These are phyloP conservation scores for Wickerhamiella galacta DNA, from an alignment of 805 yeast genomes.

Conservation along the genomic window DNA sequence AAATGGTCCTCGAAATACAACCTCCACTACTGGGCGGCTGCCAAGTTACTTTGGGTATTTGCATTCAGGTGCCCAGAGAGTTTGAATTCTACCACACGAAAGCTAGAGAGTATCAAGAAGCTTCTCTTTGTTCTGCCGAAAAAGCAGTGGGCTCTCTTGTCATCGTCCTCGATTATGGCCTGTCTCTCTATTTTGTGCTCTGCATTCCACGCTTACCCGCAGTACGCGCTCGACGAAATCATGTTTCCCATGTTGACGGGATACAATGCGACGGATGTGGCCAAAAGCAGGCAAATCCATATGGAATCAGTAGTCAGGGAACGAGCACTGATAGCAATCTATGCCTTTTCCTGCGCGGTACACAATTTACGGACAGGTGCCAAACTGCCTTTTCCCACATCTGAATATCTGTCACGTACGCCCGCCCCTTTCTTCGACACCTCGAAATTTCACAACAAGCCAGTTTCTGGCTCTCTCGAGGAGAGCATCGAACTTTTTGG, in stretches of 20 bases:
- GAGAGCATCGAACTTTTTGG: slow-evolving; percentile 16
- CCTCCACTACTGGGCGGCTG: slow-evolving; percentile 45
- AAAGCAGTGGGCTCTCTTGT: slow-evolving; percentile 62
- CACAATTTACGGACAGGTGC: slow-evolving; percentile 40
- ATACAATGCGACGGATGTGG: slow-evolving; percentile 11
- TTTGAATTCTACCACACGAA: slow-evolving; percentile 68
- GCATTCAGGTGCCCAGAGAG: slow-evolving; percentile 77
- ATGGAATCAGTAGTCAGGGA: slow-evolving; percentile 57
- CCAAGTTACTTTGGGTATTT: slow-evolving; percentile 81
- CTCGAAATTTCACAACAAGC: slow-evolving; percentile 4
- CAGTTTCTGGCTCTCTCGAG: slow-evolving; percentile 9
- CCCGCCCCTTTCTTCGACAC: slow-evolving; percentile 1
- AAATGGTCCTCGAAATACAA: slow-evolving; percentile 35
- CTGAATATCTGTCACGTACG: slow-evolving; percentile 20
- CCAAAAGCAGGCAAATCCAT: slow-evolving; percentile 18
- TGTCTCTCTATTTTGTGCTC: slow-evolving; percentile 60
- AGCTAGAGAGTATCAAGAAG: slow-evolving; percentile 47
- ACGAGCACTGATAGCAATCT: slow-evolving; percentile 48
- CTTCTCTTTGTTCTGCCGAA: slow-evolving; percentile 38
- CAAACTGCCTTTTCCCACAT: slow-evolving; percentile 56
- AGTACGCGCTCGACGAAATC: slow-evolving; percentile 63
- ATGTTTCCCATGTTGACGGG: slow-evolving; percentile 44
- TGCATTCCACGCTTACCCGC: slow-evolving; percentile 63
- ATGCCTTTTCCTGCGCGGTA: slow-evolving; percentile 55
- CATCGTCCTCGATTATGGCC: slow-evolving; percentile 42